phyloP scores from a whole-genome alignment of 805 yeast genomes.

The Cyberlindnera maritima region DNA sequence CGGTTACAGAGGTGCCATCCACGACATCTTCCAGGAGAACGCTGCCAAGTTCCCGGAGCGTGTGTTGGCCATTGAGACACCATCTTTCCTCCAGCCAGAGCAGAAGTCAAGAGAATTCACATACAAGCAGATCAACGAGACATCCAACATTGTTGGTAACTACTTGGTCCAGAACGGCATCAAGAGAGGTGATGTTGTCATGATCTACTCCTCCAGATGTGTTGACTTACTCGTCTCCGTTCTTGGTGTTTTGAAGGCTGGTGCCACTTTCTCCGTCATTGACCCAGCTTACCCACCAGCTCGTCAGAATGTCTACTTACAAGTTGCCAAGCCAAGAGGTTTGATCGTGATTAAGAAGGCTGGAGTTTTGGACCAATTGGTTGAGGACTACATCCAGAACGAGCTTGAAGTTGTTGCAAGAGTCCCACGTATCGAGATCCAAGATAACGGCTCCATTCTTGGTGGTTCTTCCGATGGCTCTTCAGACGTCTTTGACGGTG shows the following conservation, averaged over 20 bases:
- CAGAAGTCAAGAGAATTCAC: slow-evolving; percentile 69
- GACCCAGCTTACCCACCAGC: slow-evolving; percentile 99
- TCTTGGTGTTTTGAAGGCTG: slow-evolving; percentile 97
- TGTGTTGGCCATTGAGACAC: slow-evolving; percentile 90
- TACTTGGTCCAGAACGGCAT: slow-evolving; percentile 80
- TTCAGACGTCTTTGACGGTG: slow-evolving; percentile 50
- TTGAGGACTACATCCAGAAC: slow-evolving; percentile 68
- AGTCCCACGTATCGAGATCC: slow-evolving; percentile 74
- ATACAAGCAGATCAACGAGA: slow-evolving; percentile 85
- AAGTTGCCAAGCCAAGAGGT: slow-evolving; percentile 92
- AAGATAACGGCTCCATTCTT: slow-evolving; percentile 65
- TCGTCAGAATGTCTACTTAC: slow-evolving; percentile 87
- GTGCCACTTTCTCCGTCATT: slow-evolving; percentile 97
- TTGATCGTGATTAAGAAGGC: slow-evolving; percentile 89
- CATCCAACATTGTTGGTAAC: slow-evolving; percentile 92
- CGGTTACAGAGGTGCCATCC: slow-evolving; percentile 91
- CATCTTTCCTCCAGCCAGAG: slow-evolving; percentile 51
- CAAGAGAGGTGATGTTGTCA: slow-evolving; percentile 88
- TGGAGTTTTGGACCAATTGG: slow-evolving; percentile 74
- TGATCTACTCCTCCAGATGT: slow-evolving; percentile 97
- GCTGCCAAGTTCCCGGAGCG: slow-evolving; percentile 84
- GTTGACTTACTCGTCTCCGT: slow-evolving; percentile 96
- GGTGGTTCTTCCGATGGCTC: slow-evolving; percentile 49
- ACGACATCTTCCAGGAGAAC: slow-evolving; percentile 88
- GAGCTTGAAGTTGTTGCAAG: slow-evolving; percentile 72